Percentiles rank a stretch among this genome's conserved stretches.
Conservation (phyloP, 2,329 filamentous ascomycete genomes). For the Lanzia echinophila region DNA sequence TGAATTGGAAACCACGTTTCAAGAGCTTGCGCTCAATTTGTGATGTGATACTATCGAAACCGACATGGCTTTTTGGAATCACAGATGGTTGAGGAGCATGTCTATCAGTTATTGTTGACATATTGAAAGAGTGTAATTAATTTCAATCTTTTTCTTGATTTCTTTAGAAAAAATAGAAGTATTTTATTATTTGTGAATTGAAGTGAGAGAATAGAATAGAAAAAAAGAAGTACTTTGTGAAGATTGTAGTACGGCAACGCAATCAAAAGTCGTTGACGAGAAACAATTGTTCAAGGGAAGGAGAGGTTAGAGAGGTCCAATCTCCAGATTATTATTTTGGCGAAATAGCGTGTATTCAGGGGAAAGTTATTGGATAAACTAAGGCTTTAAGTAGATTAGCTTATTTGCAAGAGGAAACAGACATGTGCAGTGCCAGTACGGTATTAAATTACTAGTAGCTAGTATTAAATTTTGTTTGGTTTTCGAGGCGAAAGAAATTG, state of each 20-base stretch:
- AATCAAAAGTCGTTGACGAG: slow-evolving; percentile 8
- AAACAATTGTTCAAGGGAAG: slow-evolving; percentile 2
- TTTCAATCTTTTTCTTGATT: neutral
- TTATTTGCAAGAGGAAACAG: slow-evolving; percentile 4
- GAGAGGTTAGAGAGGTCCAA: slow-evolving; percentile 8
- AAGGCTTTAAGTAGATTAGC: slow-evolving; percentile 6
- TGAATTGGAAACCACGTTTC: slow-evolving; percentile 99
- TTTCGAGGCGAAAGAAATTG: neutral
- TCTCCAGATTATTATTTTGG: slow-evolving; percentile 11
- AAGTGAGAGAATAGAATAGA: neutral
- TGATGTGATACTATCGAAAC: slow-evolving; percentile 99
- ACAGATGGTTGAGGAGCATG: slow-evolving; percentile 34
- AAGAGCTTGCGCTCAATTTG: slow-evolving; percentile 99
- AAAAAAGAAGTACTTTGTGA: neutral
- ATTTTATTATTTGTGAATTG: slow-evolving; percentile 7
- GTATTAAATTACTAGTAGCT: neutral
- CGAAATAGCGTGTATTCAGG: slow-evolving; percentile 9
- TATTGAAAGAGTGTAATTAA: slow-evolving; percentile 15
- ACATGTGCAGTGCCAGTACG: too few relatives aligned
- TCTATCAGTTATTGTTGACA: slow-evolving; percentile 30
- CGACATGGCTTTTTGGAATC: slow-evolving; percentile 95
- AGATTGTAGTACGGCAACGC: slow-evolving; percentile 2
- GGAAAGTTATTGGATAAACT: slow-evolving; percentile 9
- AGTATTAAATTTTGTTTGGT: neutral
- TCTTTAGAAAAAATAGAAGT: neutral